Base-by-base conservation (phyloP, 345 rosid species). In the Hibiscus trionum region DNA sequence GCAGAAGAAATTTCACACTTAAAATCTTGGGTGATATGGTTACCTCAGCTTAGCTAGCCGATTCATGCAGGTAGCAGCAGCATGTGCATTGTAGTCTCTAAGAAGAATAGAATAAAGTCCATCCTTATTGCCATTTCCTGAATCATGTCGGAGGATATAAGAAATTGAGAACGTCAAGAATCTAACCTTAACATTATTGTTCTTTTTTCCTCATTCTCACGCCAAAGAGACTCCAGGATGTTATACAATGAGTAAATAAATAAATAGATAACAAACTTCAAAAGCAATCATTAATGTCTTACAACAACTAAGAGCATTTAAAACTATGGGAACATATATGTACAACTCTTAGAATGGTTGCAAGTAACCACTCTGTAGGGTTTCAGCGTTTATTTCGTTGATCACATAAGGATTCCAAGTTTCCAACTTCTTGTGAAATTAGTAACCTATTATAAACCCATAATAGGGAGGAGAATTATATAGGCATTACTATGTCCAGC, bases 81-180 rank as follows among this genome's bases (percentile, higher is more conserved):
- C 98, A 82, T 85, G 91, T 68, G 96, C 82, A 82, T 78, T 85
- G 82, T 95, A 95, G 81, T 95, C 99, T 79, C 98, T 86, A 26
- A 95, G 84, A 80, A 95, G 99, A 82, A 95, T 74, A 77, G 99
- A 88, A 75, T 83, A 95, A 75, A 95, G 87, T 75, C 99, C 99
- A 82, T 92, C 96, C 81, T 90, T 95, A 86, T 87, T 95, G 75
- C 99, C 99, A 81, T 89, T 95, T 70, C 99, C 99, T 92, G 83
- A 53, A 82, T 57, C 71, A 68, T 55, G 61, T 62, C 61, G 31
- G n/a, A 79, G 58, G 26, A 21, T 29, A 31, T 17, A 26, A 21
- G 27, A 50, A 63, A 39, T 24, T 55, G 10, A 64, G 21, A 49
- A 73, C 1, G 21, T 27, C 37, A 72, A 29, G 19, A 74, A 53